Conservation (phyloP, 495 filamentous ascomycete species). For the Aspergillus asperescens region DNA sequence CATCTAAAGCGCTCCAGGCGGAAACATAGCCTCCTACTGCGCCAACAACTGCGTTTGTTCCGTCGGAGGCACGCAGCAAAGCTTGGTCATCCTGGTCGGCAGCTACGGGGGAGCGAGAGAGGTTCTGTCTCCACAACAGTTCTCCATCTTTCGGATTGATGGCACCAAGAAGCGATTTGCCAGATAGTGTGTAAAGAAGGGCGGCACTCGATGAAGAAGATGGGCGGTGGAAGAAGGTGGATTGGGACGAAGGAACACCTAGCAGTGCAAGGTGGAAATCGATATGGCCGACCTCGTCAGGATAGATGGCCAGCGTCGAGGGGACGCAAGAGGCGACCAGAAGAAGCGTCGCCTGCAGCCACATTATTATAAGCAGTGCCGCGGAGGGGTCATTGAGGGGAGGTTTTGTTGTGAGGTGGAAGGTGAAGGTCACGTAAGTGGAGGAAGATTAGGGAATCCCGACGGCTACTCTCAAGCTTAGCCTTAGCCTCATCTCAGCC, state of each 20-base stretch:
- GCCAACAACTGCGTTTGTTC: constrained; percentile 65
- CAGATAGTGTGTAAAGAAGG: constrained; percentile 84
- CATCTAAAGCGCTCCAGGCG: constrained; percentile 80
- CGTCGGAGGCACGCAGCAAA: constrained; percentile 66
- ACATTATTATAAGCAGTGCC: constrained; percentile 32
- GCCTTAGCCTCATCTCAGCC: neutral
- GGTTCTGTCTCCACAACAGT: constrained; percentile 78
- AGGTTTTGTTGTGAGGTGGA: constrained; percentile 3
- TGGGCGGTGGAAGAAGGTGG: constrained; percentile 93
- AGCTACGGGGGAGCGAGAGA: constrained; percentile 39
- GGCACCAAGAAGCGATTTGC: constrained; percentile 74
- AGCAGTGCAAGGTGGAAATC: constrained; percentile 92
- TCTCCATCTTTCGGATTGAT: constrained; percentile 82
- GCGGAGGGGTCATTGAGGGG: constrained; percentile 28
- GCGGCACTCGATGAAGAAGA: constrained; percentile 74
- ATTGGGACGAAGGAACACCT: constrained; percentile 70
- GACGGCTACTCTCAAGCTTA: neutral
- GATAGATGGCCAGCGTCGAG: constrained; percentile 61
- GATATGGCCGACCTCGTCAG: constrained; percentile 84
- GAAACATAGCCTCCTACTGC: constrained; percentile 61
- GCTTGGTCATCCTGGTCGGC: constrained; percentile 30
- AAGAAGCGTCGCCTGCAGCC: constrained; percentile 42
- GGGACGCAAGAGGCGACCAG: constrained; percentile 38
- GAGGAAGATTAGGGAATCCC: neutral
- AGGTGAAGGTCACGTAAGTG: constrained; percentile 4